Evolutionary conservation across 768 basidiomycete genomes (phyloP), one percentile per base, ranked within the genome.

Genomic region (Hirschioporus abietinus): DNA sequence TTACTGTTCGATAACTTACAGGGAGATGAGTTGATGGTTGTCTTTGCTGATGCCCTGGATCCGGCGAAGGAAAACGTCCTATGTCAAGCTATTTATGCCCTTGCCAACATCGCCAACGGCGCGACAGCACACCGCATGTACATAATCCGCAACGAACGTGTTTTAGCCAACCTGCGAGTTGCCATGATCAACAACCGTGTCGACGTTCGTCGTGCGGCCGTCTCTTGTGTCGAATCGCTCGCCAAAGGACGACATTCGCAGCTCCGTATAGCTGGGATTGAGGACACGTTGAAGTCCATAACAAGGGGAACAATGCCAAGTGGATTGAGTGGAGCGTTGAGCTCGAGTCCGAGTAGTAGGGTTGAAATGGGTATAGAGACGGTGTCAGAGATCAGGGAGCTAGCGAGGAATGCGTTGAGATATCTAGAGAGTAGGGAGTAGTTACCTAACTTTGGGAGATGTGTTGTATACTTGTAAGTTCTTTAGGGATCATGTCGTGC

Each of bases 21-120:
- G 0, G 74, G 75, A 1, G 80, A 81, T 0, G 71, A 74, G 7
- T 70, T 90, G 4, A 77, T 88, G 7, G 74, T 74, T 7, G 78
- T 76, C 58, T 73, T 92, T 12, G 80, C 82, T 0, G 65, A 71
- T 0, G 84, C 84, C 1, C 75, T 92, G 64, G 80, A 80, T 23
- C 84, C 83, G 0, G 73, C 79, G 0, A 82, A 82, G 64, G 83
- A 88, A 42, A 83, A 84, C 64, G 83, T 88, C 0, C 78, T 84
- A 3, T 78, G 81, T 2, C 86, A 87, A 77, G 86, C 85, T 65
- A 82, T 88, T 0, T 85, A 79, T 71, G 76, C 86, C 1, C 81
- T 92, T 0, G 88, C 88, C 0, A 92, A 93, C 73, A 78, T 93
- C 17, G 81, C 86, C 36, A 91, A 92, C 72, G 87, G 87, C 42